Evolutionary conservation across 208 protist genomes (phyloP).

Genomic region (Leishmania tarentolae): DNA sequence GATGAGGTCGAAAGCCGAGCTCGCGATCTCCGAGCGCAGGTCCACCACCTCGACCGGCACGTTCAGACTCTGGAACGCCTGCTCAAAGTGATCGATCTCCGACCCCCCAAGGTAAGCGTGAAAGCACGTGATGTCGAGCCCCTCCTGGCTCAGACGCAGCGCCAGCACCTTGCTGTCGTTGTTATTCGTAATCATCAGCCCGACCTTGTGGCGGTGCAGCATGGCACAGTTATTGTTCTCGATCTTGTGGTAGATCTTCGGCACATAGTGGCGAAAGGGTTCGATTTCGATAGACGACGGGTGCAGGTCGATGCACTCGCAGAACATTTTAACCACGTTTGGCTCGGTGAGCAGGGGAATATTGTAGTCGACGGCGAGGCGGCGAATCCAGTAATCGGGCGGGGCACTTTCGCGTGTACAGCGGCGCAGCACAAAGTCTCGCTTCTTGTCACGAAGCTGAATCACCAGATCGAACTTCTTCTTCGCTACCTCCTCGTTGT

Average conservation of each 20-base stretch:
- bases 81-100: slow-evolving; percentile 82
- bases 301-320: slow-evolving; percentile 60
- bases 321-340: slow-evolving; percentile 81
- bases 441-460: slow-evolving; percentile 85
- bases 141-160: slow-evolving; percentile 76
- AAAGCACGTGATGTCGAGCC: slow-evolving; percentile 87
- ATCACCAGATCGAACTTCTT: slow-evolving; percentile 90
- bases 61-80: slow-evolving; percentile 67
- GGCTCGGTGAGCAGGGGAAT: slow-evolving; percentile 88
- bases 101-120: slow-evolving; percentile 86
- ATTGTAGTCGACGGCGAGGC: slow-evolving; percentile 92
- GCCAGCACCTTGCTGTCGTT: slow-evolving; percentile 91
- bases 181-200: slow-evolving; percentile 89
- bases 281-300: slow-evolving; percentile 67
- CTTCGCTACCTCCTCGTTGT: slow-evolving; percentile 59
- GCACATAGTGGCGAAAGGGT: slow-evolving; percentile 87
- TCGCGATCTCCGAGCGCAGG: slow-evolving; percentile 86
- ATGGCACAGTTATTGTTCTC: slow-evolving; percentile 91
- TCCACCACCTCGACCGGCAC: slow-evolving; percentile 90
- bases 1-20: slow-evolving; percentile 86
- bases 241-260: slow-evolving; percentile 88
- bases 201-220: slow-evolving; percentile 87
- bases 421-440: slow-evolving; percentile 82
- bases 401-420: slow-evolving; percentile 66
- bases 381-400: slow-evolving; percentile 88